A percentile compares a stretch with the other conserved stretches of the same genome.
Conservation (phyloP, 148 eudicot species). For the Camellia japonica region DNA sequence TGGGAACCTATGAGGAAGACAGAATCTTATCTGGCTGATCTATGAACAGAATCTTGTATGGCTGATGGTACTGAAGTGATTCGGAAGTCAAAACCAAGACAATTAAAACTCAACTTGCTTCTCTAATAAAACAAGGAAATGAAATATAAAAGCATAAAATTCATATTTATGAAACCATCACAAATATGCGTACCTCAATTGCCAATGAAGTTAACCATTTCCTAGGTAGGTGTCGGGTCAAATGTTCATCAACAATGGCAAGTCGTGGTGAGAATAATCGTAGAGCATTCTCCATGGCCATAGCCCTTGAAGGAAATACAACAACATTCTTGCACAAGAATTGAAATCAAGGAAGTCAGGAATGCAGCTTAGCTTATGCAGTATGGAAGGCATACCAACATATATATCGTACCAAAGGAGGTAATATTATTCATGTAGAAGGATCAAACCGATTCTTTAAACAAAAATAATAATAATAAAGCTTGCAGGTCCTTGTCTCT, state of each 20-base stretch:
- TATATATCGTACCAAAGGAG: background rate
- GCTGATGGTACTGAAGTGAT: background rate
- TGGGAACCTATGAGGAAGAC: background rate
- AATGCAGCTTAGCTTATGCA: constrained; percentile 1
- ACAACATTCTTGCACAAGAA: constrained; percentile 61
- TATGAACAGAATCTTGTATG: background rate
- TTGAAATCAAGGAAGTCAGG: constrained; percentile 24
- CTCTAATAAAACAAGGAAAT: background rate
- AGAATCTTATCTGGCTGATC: background rate
- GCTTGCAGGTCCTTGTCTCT: background rate
- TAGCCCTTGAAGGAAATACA: constrained; percentile 92
- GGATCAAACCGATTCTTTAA: background rate
- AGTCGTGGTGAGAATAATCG: constrained; percentile 86
- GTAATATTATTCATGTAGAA: background rate
- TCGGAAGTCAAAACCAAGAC: background rate
- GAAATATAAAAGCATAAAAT: background rate
- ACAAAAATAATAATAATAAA: background rate
- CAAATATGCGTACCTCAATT: constrained; percentile 56
- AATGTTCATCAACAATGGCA: constrained; percentile 92
- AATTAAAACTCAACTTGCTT: background rate
- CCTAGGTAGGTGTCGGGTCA: constrained; percentile 71
- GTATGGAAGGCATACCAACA: background rate
- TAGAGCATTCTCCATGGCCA: constrained; percentile 83
- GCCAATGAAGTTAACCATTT: constrained; percentile 88
- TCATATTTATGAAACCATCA: background rate